A percentile compares a stretch with the other conserved stretches of the same genome.
phyloP scores from a whole-genome alignment of 495 filamentous ascomycete genomes.

The Tuber brumale region DNA sequence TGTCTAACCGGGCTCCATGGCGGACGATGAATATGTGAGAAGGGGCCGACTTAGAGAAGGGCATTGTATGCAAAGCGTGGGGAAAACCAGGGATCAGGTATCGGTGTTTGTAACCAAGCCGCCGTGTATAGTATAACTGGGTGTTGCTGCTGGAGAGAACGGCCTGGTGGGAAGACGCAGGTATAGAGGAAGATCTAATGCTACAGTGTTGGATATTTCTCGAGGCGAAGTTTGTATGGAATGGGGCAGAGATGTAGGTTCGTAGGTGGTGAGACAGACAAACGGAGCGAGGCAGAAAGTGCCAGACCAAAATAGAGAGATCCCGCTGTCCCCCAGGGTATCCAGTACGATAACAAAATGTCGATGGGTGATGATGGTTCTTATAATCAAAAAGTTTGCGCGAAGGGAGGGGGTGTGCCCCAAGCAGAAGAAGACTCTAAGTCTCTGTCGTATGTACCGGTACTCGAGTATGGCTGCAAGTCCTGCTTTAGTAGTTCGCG shows the following conservation, averaged over 20 bases:
- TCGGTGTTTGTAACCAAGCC: background rate
- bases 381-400: background rate
- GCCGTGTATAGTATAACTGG: background rate
- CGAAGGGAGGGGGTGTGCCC: background rate
- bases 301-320: background rate
- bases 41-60: slow-evolving; percentile 25
- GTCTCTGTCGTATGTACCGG: background rate
- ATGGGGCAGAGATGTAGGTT: background rate
- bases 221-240: background rate
- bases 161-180: background rate
- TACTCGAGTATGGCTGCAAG: background rate
- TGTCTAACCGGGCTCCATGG: slow-evolving; percentile 87
- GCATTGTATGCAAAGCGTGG: slow-evolving; percentile 5
- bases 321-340: background rate
- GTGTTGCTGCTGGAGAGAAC: background rate
- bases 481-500: background rate
- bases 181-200: background rate
- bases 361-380: background rate
- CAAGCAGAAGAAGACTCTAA: background rate
- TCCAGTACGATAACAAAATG: background rate
- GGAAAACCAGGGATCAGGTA: background rate
- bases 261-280: background rate
- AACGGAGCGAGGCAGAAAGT: background rate
- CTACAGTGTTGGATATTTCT: background rate
- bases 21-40: slow-evolving; percentile 40